Conservation (phyloP, 805 yeast species). For the Kockiozyma suomiensis region DNA sequence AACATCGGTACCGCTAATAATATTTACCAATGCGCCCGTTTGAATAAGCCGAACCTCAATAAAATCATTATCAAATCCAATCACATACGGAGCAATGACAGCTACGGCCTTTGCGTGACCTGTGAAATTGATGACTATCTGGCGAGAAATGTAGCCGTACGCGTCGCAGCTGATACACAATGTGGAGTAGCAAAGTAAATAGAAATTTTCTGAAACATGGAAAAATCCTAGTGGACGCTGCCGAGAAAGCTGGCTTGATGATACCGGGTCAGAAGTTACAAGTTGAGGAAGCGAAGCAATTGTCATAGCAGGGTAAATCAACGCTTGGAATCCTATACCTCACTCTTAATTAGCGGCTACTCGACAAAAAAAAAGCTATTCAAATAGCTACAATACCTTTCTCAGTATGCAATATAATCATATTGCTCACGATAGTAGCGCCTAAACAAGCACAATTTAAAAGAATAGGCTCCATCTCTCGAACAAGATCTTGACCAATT, state of each 20-base stretch:
- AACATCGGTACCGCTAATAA: conserved; percentile 71
- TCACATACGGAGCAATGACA: conserved; percentile 51
- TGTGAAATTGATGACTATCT: conserved; percentile 49
- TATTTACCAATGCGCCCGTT: conserved; percentile 54
- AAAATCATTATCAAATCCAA: conserved; percentile 63
- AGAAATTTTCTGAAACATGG: conserved; percentile 56
- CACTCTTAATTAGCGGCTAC: too few relatives aligned
- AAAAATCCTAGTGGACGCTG: conserved; percentile 63
- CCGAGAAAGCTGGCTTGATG: background rate
- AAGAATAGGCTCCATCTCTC: conserved; percentile 52
- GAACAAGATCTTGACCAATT: conserved; percentile 44
- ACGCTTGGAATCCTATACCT: background rate
- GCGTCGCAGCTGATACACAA: conserved; percentile 69
- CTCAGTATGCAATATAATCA: conserved; percentile 66
- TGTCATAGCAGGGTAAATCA: background rate
- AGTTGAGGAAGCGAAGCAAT: conserved; percentile 3
- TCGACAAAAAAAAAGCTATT: too few relatives aligned
- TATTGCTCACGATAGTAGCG: conserved; percentile 62
- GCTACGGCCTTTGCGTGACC: conserved; percentile 43
- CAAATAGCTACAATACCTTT: conserved; percentile 55
- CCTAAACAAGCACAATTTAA: conserved; percentile 60
- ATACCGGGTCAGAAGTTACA: background rate
- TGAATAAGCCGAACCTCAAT: conserved; percentile 69
- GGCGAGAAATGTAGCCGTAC: conserved; percentile 47
- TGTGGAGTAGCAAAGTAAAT: conserved; percentile 67